Evolutionary conservation across 768 basidiomycete genomes (phyloP).

Genomic region (Xerocomellus dryophilus): DNA sequence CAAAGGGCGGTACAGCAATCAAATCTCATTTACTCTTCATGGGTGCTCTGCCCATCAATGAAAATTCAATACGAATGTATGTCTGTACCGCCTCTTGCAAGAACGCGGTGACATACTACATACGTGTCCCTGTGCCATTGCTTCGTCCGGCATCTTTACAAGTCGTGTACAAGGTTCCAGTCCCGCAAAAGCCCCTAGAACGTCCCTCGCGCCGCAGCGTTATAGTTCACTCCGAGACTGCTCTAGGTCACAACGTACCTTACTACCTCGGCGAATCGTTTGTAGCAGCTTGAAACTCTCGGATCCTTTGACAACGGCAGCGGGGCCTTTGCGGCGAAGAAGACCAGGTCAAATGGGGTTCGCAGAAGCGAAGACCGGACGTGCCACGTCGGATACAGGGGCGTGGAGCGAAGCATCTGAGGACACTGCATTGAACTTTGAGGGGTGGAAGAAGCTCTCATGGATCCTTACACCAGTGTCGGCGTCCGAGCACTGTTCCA

Average conservation of each 20-base stretch:
- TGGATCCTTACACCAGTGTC: conserved; percentile 4
- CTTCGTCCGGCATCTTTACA: conserved; percentile 8
- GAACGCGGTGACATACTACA: neutral
- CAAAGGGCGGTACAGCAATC: neutral
- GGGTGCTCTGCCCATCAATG: conserved; percentile 13
- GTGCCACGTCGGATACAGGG: neutral
- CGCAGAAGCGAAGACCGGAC: neutral
- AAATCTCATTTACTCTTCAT: conserved; percentile 1
- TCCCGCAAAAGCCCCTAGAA: neutral
- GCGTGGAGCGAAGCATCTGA: conserved; percentile 2
- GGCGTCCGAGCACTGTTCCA: neutral
- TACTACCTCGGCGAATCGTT: neutral
- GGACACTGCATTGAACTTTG: conserved; percentile 19
- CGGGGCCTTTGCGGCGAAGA: conserved; percentile 14
- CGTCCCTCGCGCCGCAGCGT: neutral
- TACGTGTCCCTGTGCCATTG: neutral
- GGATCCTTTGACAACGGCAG: conserved; percentile 4
- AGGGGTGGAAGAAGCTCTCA: conserved; percentile 3
- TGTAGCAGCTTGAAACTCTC: neutral
- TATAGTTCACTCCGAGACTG: conserved; percentile 1
- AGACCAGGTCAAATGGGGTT: neutral
- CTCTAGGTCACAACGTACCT: neutral
- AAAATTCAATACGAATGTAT: neutral
- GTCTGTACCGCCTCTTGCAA: conserved; percentile 10
- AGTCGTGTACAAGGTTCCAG: conserved; percentile 9